Percentiles rank a stretch among this genome's conserved stretches.
Conservation (phyloP, 768 basidiomycete species). For the Bullera alba region DNA sequence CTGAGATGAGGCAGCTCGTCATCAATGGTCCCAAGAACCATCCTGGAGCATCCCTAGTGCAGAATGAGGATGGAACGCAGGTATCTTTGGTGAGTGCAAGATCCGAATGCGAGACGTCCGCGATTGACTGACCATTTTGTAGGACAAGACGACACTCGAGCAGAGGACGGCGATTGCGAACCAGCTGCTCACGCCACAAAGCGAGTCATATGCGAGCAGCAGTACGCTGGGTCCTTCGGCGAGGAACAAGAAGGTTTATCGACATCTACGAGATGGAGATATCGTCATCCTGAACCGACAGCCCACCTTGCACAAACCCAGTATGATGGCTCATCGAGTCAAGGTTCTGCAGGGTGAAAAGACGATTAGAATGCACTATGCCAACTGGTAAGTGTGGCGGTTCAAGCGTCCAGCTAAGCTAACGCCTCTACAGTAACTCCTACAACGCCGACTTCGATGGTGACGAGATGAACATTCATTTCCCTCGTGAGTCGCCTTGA, state of each 20-base stretch:
- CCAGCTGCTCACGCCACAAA: slow-evolving; percentile 80
- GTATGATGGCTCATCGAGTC: slow-evolving; percentile 98
- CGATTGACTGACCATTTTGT: too few relatives aligned
- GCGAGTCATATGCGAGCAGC: slow-evolving; percentile 54
- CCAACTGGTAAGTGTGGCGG: slow-evolving; percentile 71
- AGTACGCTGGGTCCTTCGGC: slow-evolving; percentile 56
- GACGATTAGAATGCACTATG: slow-evolving; percentile 99
- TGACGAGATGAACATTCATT: slow-evolving; percentile 99
- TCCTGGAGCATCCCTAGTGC: slow-evolving; percentile 89
- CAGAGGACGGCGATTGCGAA: slow-evolving; percentile 93
- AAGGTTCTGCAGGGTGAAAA: slow-evolving; percentile 90
- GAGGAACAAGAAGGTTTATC: slow-evolving; percentile 93
- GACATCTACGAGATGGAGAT: slow-evolving; percentile 90
- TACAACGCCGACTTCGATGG: slow-evolving; percentile 95
- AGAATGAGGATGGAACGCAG: slow-evolving; percentile 87
- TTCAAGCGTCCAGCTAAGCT: slow-evolving; percentile 20
- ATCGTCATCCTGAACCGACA: slow-evolving; percentile 93
- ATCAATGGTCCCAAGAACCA: slow-evolving; percentile 81
- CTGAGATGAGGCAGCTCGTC: slow-evolving; percentile 77
- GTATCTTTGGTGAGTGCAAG: slow-evolving; percentile 71
- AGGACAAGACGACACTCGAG: slow-evolving; percentile 81
- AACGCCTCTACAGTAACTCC: slow-evolving; percentile 80
- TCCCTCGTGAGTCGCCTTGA: slow-evolving; percentile 67
- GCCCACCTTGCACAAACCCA: slow-evolving; percentile 96
- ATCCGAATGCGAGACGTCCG: too few relatives aligned